Evolutionary conservation across 1,284 basidiomycete genomes (phyloP), one percentile per base, ranked within the genome.

Genomic region (Porogramme epimiltina): DNA sequence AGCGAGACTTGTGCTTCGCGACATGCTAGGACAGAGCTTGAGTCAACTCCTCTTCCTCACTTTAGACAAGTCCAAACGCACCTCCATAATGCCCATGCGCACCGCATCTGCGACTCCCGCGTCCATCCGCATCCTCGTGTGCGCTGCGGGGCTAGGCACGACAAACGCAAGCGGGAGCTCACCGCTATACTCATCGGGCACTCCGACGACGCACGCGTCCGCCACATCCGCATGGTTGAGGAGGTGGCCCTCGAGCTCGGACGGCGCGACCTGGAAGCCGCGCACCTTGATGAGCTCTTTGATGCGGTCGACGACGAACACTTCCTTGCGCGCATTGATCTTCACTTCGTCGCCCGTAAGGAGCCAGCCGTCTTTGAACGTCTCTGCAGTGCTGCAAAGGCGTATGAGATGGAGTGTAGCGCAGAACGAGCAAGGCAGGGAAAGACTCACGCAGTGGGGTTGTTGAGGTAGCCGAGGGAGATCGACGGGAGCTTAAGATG

Each of bases 321-420:
- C 55, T 52, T 89, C 82, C 8, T 77, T 76, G 51, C 83, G 75
- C 58, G 74, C 66, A 42, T 77, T 72, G 47, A 89, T 76, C 52
- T 73, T 69, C 3, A 81, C 87, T 62, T 85, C 81, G 60, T 90
- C 88, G 2, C 88, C 87, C 0, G 87, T 89, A 40, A 74, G 77
- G 5, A 90, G 75, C 85, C 85, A 90, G 60, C 70, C 69, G 45
- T 83, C 71, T 3, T 79, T 60, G 60, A 82, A 85, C 4, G 81
- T 81, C 57, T 85, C 82, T 40, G 76, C 76, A 5, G 81, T 82
- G 8, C 82, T 85, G 47, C 0, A 19, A 3, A 26, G 20, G n/a
- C 16, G 34, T 16, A 6, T 3, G 18, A 19, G 15, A 34, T 24
- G 22, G 26, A 42, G 19, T 50, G 6, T 1, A 33, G 8, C 31